Evolutionary conservation across 257 asterid species (phyloP), one percentile per base, ranked within the genome.

Genomic region (Gentiana macrophylla): DNA sequence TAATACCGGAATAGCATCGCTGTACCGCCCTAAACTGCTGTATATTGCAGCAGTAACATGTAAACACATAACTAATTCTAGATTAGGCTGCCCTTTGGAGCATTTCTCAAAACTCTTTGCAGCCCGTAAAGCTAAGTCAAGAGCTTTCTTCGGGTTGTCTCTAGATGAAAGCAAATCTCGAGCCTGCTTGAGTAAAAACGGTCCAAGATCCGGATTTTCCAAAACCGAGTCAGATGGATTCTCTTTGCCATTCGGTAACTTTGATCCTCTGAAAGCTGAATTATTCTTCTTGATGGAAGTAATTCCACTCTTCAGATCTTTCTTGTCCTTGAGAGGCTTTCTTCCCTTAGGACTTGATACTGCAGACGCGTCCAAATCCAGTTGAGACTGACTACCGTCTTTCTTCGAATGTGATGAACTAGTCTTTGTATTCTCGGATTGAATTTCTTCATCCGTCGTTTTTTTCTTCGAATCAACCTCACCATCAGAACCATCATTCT

Each of bases 31-130:
- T 64, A 86, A 68, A 72, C 78, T 80, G 43, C 95, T 81, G 71
- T 89, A 67, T 65, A 89, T 84, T 12, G 95, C 94, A 3, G 97
- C 95, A 4, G 90, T 81, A 41, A 89, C 95, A 24, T 89, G 97
- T 67, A 89, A 69, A 71, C 90, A 73, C 97, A 86, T 89, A 53
- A 80, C 95, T 51, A 82, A 71, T 47, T 89, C 94, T 56, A 89
- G 69, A 65, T 78, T 79, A 3, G 94, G 84, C 63, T 80, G 80
- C 65, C 88, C 98, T 34, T 78, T 78, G 36, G 78, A 67, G 72
- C 93, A 83, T 66, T 74, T 77, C 70, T 86, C 97, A 13, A 89
- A 89, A 9, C 95, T 80, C 63, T 86, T 89, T 2, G 84, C 80
- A 32, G 97, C 94, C 56, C 94, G 86, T 15, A 52, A 50, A 48